Base-by-base conservation (phyloP, 768 basidiomycete species). In the Megacollybia marginata region DNA sequence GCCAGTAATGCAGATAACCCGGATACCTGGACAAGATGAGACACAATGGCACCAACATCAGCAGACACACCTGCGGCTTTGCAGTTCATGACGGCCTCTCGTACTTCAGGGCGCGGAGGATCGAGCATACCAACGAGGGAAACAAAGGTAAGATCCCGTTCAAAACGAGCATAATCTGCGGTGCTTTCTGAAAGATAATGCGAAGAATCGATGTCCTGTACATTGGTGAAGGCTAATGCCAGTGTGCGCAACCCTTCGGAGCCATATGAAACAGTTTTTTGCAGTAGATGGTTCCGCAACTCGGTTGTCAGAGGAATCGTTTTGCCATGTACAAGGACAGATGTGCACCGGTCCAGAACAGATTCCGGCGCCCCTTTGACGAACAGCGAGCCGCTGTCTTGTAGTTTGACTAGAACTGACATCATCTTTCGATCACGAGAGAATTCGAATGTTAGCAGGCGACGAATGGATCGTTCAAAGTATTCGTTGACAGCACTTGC, bases 401-500 rank as follows among this genome's bases (percentile, higher is more conserved):
- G 79, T 49, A 82, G 74, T 52, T 71, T 78, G 35, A 91, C 88
- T 46, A 98, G 81, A 47, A 97, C 94, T 18, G 95, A 96, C 95
- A 98, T 98, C 83, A 94, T 95, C 71, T 97, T 99, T 62, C 95
- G 87, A 67, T 98, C 95, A 16, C 95, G 84, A 18, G 93, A 91
- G 69, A 99, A 98, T 66, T 99, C 95, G 65, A 99, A 95, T 8
- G 94, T 99, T 57, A 96, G 71, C 12, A 96, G 76, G 51, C 93
- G 84, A 15, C 82, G 73, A 60, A 91, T 85, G 13, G 69, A 73
- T 47, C 72, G 70, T 55, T 92, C 91, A 64, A 91, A 85, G 66
- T 82, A 75, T 33, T 88, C 85, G 72, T 87, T 93, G 69, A 97
- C 76, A 33, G 86, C 92, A 56, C 79, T 89, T 46, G 88, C 85